Evolutionary conservation across 768 basidiomycete genomes (phyloP), one percentile per base, ranked within the genome.

Genomic region (Leccinellum rugosiceps): DNA sequence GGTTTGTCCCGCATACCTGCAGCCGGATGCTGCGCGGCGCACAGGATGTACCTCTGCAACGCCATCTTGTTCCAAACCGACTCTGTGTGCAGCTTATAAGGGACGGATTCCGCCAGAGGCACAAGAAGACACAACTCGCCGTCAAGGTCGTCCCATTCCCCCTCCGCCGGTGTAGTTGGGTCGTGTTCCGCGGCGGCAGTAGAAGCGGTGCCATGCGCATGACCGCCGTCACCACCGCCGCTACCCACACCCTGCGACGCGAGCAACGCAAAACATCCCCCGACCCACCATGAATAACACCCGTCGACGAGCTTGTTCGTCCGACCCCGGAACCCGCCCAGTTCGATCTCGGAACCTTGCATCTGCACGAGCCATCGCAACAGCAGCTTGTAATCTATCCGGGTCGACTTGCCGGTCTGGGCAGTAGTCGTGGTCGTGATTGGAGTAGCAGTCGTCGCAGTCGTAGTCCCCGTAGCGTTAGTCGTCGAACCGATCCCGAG

Each of bases 201-300:
- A 38, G 17, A 38, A 38, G 35, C 8, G 17, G 35, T 4, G 35
- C 17, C 1, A 7, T 17, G 34, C 8, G 34, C 17, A 38, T 38
- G 35, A 38, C 35, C 35, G 35, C 21, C 43, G 25, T 7, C 13
- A 2, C 46, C 10, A 19, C n/a, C 25, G 15, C 46, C 72, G 10
- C 74, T 70, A 62, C 76, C 74, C 62, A 80, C 17, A 65, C 78
- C 54, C 58, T 85, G 65, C 26, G 82, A 84, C 56, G 91, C 90
- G 0, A 97, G 74, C 8, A 98, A 74, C 0, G 82, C 79, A 68
- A 97, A 92, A 15, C 88, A 81, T 0, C 95, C 95, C 2, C 92
- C 97, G 23, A 93, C 91, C 97, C 96, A 99, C 97, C 97, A 99
- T n/a, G 90, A 87, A 72, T 99, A 99, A 72, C 97, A 99, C 4